phyloP scores from a whole-genome alignment of 164 flowering plant species.

The Annona cherimola region DNA sequence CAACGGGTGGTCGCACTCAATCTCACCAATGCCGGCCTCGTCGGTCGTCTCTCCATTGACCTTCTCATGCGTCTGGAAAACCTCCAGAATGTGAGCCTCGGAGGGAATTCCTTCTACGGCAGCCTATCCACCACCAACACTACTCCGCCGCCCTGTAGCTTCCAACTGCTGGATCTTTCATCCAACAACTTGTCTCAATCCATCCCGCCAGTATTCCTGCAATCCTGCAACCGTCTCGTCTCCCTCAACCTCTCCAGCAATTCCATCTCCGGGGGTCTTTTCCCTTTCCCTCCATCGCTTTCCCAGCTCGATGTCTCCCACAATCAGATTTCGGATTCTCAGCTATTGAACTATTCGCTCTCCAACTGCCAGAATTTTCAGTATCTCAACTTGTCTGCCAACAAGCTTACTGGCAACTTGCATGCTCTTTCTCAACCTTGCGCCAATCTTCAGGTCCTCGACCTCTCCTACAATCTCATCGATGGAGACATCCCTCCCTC shows the following conservation, averaged over 20 bases:
- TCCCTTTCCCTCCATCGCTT: slow-evolving; percentile 38
- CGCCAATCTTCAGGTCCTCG: slow-evolving; percentile 37
- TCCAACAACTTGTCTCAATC: slow-evolving; percentile 45
- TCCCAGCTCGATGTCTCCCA: slow-evolving; percentile 56
- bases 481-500: slow-evolving; percentile 20
- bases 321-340: slow-evolving; percentile 43
- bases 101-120: slow-evolving; percentile 49
- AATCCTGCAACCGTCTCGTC: slow-evolving; percentile 33
- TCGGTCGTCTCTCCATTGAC: slow-evolving; percentile 39
- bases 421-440: slow-evolving; percentile 24
- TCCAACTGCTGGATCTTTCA: slow-evolving; percentile 56
- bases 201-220: slow-evolving; percentile 23
- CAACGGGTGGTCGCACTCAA: slow-evolving; percentile 39
- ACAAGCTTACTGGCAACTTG: slow-evolving; percentile 46
- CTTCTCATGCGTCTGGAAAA: slow-evolving; percentile 34
- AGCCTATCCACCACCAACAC: slow-evolving; percentile 24
- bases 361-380: no score
- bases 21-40: slow-evolving; percentile 38
- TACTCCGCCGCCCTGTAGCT: slow-evolving; percentile 22
- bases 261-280: slow-evolving; percentile 31
- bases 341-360: slow-evolving; percentile 22
- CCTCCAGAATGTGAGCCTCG: slow-evolving; percentile 32
- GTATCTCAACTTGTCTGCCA: slow-evolving; percentile 53
- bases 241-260: slow-evolving; percentile 50
- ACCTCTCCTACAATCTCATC: slow-evolving; percentile 49